Conservation (phyloP, 2,329 filamentous ascomycete species). For the Fusarium circinatum region DNA sequence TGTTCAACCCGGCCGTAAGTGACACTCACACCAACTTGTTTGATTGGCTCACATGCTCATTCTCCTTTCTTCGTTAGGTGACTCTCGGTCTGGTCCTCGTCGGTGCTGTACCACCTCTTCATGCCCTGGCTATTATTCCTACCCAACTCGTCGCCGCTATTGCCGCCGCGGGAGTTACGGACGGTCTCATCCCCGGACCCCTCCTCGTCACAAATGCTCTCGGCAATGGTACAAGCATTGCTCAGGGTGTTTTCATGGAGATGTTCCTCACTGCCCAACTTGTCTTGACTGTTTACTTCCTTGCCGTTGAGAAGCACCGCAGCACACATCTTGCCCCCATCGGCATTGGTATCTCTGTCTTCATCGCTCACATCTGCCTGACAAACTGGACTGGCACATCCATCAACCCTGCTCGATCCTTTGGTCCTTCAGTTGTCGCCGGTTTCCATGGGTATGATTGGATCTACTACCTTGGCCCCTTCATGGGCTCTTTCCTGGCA, state of each 20-base stretch:
- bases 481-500: constrained; percentile 60
- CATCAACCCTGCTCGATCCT: constrained; percentile 62
- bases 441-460: constrained; percentile 60
- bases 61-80: constrained; percentile 46
- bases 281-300: constrained; percentile 73
- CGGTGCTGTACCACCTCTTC: constrained; percentile 64
- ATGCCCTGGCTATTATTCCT: constrained; percentile 62
- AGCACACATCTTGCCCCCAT: constrained; percentile 77
- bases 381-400: constrained; percentile 60
- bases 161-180: constrained; percentile 66
- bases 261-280: constrained; percentile 73
- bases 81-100: constrained; percentile 69
- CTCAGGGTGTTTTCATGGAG: constrained; percentile 73
- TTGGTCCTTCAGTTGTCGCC: constrained; percentile 59
- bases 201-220: constrained; percentile 67
- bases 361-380: constrained; percentile 63
- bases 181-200: constrained; percentile 66
- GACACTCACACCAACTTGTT: neutral
- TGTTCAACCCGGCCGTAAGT: constrained; percentile 63
- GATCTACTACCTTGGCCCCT: constrained; percentile 67
- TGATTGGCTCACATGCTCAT: constrained; percentile 1
- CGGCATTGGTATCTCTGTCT: constrained; percentile 76
- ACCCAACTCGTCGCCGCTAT: constrained; percentile 70
- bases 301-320: constrained; percentile 78
- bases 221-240: constrained; percentile 59